Conservation (phyloP, 352 stramenopile genomes). For the Globisporangium recalcitrans region DNA sequence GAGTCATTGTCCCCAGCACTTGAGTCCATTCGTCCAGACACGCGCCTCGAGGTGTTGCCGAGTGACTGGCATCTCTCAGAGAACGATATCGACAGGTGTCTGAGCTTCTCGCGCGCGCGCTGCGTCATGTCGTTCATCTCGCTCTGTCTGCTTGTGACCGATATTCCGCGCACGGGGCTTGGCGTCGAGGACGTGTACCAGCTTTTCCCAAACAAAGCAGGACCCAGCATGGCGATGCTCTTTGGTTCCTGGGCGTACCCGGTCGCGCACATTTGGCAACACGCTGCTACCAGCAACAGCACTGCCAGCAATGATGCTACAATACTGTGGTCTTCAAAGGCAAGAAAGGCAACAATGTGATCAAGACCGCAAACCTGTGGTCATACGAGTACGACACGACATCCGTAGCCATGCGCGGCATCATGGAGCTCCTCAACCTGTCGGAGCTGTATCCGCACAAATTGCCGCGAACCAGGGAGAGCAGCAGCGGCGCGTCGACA, state of each 20-base stretch:
- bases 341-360: slow-evolving; percentile 11
- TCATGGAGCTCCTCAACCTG: slow-evolving; percentile 24
- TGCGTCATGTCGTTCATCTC: slow-evolving; percentile 33
- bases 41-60: slow-evolving; percentile 2
- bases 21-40: background rate
- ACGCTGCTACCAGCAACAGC: background rate
- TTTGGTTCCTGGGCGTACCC: slow-evolving; percentile 51
- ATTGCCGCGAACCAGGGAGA: slow-evolving; percentile 8
- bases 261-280: slow-evolving; percentile 25
- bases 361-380: slow-evolving; percentile 22
- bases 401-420: slow-evolving; percentile 25
- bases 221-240: slow-evolving; percentile 23
- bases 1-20: background rate
- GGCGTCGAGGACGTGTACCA: slow-evolving; percentile 21
- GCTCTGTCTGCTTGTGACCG: slow-evolving; percentile 34
- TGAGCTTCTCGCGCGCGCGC: slow-evolving; percentile 26
- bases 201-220: slow-evolving; percentile 21
- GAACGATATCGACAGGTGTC: slow-evolving; percentile 23
- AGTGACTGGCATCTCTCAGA: slow-evolving; percentile 14
- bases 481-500: slow-evolving; percentile 6
- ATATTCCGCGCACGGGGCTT: slow-evolving; percentile 48
- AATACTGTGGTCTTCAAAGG: slow-evolving; percentile 10
- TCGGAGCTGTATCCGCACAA: slow-evolving; percentile 1
- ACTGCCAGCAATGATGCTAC: background rate
- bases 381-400: slow-evolving; percentile 35